phyloP scores from a whole-genome alignment of 805 yeast genomes.

The Candida ipomoeae region DNA sequence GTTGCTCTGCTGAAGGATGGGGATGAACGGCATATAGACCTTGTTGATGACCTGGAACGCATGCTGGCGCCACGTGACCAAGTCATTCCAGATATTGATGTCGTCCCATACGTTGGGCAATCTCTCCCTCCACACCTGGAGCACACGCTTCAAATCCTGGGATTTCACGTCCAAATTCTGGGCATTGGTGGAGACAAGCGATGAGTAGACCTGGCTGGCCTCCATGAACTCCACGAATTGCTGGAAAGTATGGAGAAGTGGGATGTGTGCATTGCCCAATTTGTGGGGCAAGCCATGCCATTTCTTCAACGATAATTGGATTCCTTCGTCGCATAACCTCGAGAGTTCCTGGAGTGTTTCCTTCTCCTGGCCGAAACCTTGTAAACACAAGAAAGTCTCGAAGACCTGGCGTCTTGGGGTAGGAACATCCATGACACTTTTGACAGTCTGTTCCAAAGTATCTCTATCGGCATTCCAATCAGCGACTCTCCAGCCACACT shows the following conservation, averaged over 20 bases:
- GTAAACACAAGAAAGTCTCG: constrained; percentile 89
- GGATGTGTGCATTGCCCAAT: constrained; percentile 78
- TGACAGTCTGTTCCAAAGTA: constrained; percentile 88
- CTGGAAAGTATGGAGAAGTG: constrained; percentile 89
- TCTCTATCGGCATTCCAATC: constrained; percentile 97
- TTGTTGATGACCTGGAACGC: constrained; percentile 94
- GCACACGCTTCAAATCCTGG: constrained; percentile 88
- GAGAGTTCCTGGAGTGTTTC: constrained; percentile 83
- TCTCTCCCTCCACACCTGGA: constrained; percentile 98
- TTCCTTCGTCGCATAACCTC: constrained; percentile 90
- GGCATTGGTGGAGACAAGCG: constrained; percentile 83
- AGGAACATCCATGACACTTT: constrained; percentile 97
- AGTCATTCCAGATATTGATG: constrained; percentile 94
- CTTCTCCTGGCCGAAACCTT: constrained; percentile 88
- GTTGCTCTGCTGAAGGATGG: constrained; percentile 66
- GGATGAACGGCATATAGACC: constrained; percentile 89
- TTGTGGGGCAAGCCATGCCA: constrained; percentile 89
- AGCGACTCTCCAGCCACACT: constrained; percentile 99
- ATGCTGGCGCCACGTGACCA: constrained; percentile 98
- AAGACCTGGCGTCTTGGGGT: constrained; percentile 95
- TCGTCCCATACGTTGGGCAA: constrained; percentile 97
- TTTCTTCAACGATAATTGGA: constrained; percentile 83
- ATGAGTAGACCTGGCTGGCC: constrained; percentile 89
- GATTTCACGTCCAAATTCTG: constrained; percentile 89
- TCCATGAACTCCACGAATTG: constrained; percentile 97